Conservation (phyloP, 1,284 basidiomycete species). For the Xanthoconium separans region DNA sequence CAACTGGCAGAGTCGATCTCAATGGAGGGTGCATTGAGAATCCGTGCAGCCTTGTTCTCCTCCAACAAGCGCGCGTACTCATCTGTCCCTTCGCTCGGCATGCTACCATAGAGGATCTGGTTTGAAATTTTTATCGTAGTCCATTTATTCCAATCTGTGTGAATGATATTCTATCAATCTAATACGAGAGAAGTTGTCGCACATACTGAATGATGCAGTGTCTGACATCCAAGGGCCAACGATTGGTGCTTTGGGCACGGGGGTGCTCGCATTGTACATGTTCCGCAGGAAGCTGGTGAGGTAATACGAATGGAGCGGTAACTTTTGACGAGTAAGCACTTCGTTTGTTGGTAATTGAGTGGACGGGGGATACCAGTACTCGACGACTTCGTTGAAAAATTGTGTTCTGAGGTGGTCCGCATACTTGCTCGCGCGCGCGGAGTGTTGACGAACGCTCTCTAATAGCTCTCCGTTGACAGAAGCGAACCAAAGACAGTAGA, state of each 20-base stretch:
- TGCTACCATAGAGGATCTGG: not conserved
- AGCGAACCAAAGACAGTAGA: not conserved
- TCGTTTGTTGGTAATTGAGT: not conserved
- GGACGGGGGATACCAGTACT: not conserved
- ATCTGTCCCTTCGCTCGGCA: not conserved
- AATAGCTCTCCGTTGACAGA: not conserved
- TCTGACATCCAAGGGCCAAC: not conserved
- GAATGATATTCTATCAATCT: not conserved
- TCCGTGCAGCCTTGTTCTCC: not conserved
- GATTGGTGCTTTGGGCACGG: not conserved
- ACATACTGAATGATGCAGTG: not conserved
- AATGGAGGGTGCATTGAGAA: not conserved
- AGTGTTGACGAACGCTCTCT: not conserved
- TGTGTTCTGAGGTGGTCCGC: not conserved
- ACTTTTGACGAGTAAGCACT: not conserved
- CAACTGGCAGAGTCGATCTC: not conserved
- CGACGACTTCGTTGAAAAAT: conserved; percentile 2
- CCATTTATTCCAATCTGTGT: not conserved
- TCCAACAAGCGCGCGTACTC: not conserved
- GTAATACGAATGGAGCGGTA: not conserved
- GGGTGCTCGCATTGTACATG: not conserved
- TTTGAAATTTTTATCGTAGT: no score
- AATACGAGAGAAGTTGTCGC: not conserved
- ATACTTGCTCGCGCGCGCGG: not conserved
- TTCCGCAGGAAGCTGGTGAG: not conserved